Percentiles rank a stretch among this genome's conserved stretches.
Conservation (phyloP, 2,329 filamentous ascomycete species). For the Lecanoromycetidae sp. region DNA sequence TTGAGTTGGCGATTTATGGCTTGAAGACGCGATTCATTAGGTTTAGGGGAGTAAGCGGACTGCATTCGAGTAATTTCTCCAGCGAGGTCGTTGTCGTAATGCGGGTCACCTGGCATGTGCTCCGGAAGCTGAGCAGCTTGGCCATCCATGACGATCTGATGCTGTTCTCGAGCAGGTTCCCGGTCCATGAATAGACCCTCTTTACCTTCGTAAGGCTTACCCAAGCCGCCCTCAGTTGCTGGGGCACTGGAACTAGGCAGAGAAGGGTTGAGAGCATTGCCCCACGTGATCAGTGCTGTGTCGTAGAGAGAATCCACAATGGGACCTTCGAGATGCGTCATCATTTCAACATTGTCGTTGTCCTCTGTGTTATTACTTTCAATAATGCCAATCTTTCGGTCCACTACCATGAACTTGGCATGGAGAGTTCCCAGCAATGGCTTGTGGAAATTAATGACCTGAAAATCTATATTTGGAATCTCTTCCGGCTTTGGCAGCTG, state of each 20-base stretch:
- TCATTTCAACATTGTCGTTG: slow-evolving; percentile 74
- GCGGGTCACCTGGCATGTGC: slow-evolving; percentile 46
- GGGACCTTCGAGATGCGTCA: slow-evolving; percentile 61
- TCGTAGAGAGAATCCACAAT: slow-evolving; percentile 69
- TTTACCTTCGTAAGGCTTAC: slow-evolving; percentile 5
- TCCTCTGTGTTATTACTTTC: slow-evolving; percentile 71
- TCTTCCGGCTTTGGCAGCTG: slow-evolving; percentile 50
- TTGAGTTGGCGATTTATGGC: slow-evolving; percentile 54
- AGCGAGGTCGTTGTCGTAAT: slow-evolving; percentile 52
- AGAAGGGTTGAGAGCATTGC: slow-evolving; percentile 47
- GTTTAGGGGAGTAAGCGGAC: slow-evolving; percentile 39
- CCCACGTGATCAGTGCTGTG: slow-evolving; percentile 60
- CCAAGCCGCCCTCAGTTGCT: slow-evolving; percentile 29
- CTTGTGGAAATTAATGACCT: slow-evolving; percentile 62
- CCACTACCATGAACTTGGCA: slow-evolving; percentile 65
- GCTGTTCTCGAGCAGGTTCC: not conserved
- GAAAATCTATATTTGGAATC: slow-evolving; percentile 58
- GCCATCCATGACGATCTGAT: slow-evolving; percentile 4
- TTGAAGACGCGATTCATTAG: slow-evolving; percentile 42
- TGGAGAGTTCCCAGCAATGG: slow-evolving; percentile 64
- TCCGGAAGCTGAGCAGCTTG: slow-evolving; percentile 33
- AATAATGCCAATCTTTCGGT: slow-evolving; percentile 56
- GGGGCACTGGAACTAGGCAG: slow-evolving; percentile 45
- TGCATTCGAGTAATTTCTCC: slow-evolving; percentile 53
- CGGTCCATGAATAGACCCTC: slow-evolving; percentile 19